phyloP scores from a whole-genome alignment of 2,329 filamentous ascomycete species.

The Penicillium vulpinum region DNA sequence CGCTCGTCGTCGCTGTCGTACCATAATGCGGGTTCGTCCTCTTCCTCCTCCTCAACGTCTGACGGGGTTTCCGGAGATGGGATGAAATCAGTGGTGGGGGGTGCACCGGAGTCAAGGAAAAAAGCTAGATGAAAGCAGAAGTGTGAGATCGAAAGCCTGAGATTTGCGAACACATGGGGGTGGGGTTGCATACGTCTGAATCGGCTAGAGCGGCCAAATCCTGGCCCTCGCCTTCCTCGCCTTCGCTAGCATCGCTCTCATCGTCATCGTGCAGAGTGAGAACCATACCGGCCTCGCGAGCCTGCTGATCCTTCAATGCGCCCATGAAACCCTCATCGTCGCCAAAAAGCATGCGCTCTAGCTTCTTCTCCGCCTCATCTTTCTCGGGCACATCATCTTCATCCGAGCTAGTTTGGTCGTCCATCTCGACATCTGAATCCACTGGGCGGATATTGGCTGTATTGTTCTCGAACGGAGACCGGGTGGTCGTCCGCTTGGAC shows the following conservation, averaged over 20 bases:
- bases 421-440: constrained; percentile 29
- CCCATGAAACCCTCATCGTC: constrained; percentile 79
- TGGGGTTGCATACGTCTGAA: constrained; percentile 57
- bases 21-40: constrained; percentile 60
- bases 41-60: constrained; percentile 36
- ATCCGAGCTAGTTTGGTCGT: constrained; percentile 25
- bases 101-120: constrained; percentile 73
- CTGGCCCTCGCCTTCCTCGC: constrained; percentile 44
- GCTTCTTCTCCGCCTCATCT: constrained; percentile 78
- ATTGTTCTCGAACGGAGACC: constrained; percentile 26
- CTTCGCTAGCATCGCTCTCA: constrained; percentile 27
- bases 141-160: constrained; percentile 5
- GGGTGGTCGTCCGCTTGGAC: constrained; percentile 25
- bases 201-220: constrained; percentile 69
- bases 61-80: constrained; percentile 40
- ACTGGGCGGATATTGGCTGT: constrained; percentile 17
- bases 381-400: constrained; percentile 57
- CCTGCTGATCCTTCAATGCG: constrained; percentile 63
- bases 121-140: constrained; percentile 54
- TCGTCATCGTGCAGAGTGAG: constrained; percentile 35
- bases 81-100: constrained; percentile 34
- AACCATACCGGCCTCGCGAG: constrained; percentile 41
- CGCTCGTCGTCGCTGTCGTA: constrained; percentile 95
- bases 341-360: constrained; percentile 86
- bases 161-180: neutral